phyloP scores from a whole-genome alignment of 768 basidiomycete species.

The Favolaschia claudopus region DNA sequence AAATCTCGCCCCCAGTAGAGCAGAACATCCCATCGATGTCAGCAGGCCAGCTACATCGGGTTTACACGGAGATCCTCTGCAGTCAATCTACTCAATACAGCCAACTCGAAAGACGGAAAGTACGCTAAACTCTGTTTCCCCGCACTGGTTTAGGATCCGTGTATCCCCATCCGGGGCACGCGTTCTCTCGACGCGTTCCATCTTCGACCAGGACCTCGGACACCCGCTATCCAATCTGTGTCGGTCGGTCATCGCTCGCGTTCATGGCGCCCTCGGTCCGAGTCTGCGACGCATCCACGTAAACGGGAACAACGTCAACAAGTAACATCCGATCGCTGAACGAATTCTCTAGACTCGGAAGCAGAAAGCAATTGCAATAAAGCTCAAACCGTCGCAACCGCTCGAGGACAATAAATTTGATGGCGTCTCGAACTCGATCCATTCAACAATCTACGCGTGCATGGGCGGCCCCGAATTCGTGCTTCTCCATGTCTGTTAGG shows the following conservation, averaged over 20 bases:
- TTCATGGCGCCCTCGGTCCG: constrained; percentile 3
- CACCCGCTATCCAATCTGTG: constrained; percentile 6
- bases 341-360: no score
- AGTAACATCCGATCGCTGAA: neutral
- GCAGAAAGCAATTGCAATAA: no score
- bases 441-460: no score
- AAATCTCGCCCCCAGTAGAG: constrained; percentile 1
- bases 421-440: no score
- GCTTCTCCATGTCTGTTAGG: no score
- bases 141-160: constrained; percentile 19
- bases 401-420: no score
- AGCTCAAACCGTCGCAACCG: no score
- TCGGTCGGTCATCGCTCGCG: neutral
- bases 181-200: constrained; percentile 11
- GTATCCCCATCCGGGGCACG: constrained; percentile 7
- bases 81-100: neutral
- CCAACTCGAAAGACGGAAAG: neutral
- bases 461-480: no score
- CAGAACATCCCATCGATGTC: constrained; percentile 22
- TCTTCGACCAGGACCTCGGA: constrained; percentile 13
- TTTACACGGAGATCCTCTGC: neutral
- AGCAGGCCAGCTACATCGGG: constrained; percentile 9
- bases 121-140: constrained; percentile 26
- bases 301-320: neutral
- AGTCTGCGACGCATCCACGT: constrained; percentile 16